phyloP scores from a whole-genome alignment of 345 rosid species.

The Eucalyptus fibrosa region DNA sequence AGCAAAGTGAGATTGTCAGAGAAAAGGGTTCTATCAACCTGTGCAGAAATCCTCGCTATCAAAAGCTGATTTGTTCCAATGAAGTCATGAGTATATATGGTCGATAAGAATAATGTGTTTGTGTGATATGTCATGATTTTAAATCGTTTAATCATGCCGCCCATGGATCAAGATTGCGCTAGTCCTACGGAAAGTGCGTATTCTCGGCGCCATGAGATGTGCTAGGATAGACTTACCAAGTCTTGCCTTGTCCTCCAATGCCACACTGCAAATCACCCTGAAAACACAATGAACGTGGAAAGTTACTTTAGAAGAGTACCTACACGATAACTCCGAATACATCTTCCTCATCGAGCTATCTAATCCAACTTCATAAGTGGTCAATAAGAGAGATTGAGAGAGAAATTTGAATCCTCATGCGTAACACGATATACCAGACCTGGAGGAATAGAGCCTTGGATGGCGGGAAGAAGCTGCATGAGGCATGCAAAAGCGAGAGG shows the following conservation, averaged over 20 bases:
- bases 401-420: background rate
- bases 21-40: background rate
- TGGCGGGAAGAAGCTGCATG: background rate
- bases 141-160: background rate
- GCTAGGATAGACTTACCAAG: slow-evolving; percentile 1
- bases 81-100: background rate
- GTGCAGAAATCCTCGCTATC: background rate
- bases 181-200: background rate
- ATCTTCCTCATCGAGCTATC: background rate
- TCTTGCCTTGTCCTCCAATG: background rate
- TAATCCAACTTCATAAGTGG: background rate
- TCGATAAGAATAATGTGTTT: background rate
- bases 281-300: background rate
- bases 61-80: background rate
- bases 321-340: background rate
- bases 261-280: background rate
- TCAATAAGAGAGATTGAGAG: background rate
- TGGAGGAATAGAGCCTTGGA: background rate
- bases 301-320: background rate
- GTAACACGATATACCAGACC: background rate
- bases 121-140: background rate
- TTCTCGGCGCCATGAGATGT: background rate
- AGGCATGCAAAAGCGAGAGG: background rate
- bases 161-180: background rate
- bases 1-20: background rate